Evolutionary conservation across 148 eudicot species (phyloP), one percentile per base, ranked within the genome.

Genomic region (Rhododendron griersonianum): DNA sequence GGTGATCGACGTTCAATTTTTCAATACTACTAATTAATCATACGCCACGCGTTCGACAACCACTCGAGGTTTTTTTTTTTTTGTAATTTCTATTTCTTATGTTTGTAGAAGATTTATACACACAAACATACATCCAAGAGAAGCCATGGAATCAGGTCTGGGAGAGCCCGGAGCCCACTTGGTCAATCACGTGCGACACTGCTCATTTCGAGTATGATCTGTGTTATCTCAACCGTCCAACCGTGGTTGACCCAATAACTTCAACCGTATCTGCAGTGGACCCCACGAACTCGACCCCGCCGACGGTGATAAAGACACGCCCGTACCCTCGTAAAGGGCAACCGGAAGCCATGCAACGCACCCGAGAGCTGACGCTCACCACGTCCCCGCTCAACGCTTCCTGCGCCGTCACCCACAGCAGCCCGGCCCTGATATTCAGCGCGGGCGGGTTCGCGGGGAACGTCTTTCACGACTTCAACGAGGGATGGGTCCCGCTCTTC

Each of bases 291-390:
- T 77, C 77, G 0, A 76, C 83, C 88, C 90, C 89, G 78, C 30
- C 41, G 2, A 23, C 2, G 39, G 51, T 63, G 37, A 67, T 83
- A 74, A 88, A 84, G 76, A 89, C 91, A 75, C 89, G 88, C 44
- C 94, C 95, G 2, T 92, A 93, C 83, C 93, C 94, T 71, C 92
- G 94, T 3, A 92, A 92, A 87, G 59, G 65, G 18, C 91, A 90
- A 86, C 85, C 50, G 35, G 80, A 59, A 0, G 89, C 90, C 79
- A 89, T 92, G 93, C 81, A 86, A 2, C 48, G 71, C 18, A 88
- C 91, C 61, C 84, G 74, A 37, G 90, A 91, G 80, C 59, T 92
- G 21, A 87, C 91, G 45, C 85, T 91, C 81, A 91, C 93, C 55
- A 87, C 91, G 16, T 30, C 87, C 47, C 51, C 85, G 14, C 85